A percentile compares a stretch with the other conserved stretches of the same genome.
Evolutionary conservation across 73 alveolate genomes (phyloP).

Genomic region (Paramecium sexaurelia): DNA sequence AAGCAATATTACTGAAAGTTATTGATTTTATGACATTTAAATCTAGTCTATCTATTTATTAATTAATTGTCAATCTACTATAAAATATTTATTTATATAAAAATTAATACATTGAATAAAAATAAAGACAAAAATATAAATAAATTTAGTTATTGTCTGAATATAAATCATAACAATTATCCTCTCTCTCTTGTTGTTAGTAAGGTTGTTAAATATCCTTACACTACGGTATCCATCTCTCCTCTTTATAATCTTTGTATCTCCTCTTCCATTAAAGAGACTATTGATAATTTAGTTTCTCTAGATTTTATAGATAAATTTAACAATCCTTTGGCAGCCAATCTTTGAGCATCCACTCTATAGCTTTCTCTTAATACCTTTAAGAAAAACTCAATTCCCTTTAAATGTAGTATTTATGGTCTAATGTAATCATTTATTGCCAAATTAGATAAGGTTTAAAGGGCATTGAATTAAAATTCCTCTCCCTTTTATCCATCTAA

Average conservation of each 20-base stretch:
- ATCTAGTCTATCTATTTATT: too few relatives aligned
- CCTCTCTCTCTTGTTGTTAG: slow-evolving; percentile 69
- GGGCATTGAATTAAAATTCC: slow-evolving; percentile 73
- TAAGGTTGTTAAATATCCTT: slow-evolving; percentile 80
- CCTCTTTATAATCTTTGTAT: slow-evolving; percentile 76
- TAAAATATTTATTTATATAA: too few relatives aligned
- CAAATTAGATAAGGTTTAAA: slow-evolving; percentile 77
- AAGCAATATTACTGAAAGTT: too few relatives aligned
- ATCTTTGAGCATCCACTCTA: slow-evolving; percentile 79
- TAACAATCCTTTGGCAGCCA: slow-evolving; percentile 87
- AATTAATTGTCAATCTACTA: too few relatives aligned
- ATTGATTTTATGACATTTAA: too few relatives aligned
- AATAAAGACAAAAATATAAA: too few relatives aligned
- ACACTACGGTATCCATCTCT: slow-evolving; percentile 85
- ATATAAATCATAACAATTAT: background rate
- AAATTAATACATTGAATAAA: too few relatives aligned
- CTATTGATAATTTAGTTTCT: slow-evolving; percentile 79
- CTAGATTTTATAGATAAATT: slow-evolving; percentile 76
- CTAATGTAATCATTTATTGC: slow-evolving; percentile 83
- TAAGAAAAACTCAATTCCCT: slow-evolving; percentile 80
- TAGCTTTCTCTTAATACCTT: slow-evolving; percentile 70
- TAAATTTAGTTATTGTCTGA: background rate
- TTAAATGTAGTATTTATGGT: slow-evolving; percentile 77
- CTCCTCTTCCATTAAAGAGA: slow-evolving; percentile 84
- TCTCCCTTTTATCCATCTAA: slow-evolving; percentile 63